Conservation (phyloP, 1,284 basidiomycete species). For the Rhodotorula sp. region DNA sequence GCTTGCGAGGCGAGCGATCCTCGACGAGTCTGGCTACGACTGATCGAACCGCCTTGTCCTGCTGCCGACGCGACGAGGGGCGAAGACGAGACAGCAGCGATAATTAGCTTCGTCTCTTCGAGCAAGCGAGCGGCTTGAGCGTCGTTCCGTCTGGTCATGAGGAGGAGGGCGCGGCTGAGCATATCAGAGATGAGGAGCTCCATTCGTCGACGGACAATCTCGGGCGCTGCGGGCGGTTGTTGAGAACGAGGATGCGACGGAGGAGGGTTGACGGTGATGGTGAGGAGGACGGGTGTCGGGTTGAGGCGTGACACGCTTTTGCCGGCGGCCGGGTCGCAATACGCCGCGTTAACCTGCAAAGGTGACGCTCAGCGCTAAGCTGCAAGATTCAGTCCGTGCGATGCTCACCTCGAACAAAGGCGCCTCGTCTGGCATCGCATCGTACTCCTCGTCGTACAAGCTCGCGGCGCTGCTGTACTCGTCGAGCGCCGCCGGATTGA, state of each 20-base stretch:
- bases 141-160: constrained; percentile 82
- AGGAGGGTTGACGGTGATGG: constrained; percentile 66
- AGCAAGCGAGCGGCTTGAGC: constrained; percentile 81
- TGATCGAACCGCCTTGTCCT: background rate
- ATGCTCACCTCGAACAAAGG: constrained; percentile 52
- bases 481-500: constrained; percentile 59
- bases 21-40: background rate
- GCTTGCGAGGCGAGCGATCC: constrained; percentile 10
- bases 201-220: constrained; percentile 86
- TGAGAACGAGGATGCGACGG: constrained; percentile 41
- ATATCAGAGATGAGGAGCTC: constrained; percentile 89
- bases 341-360: constrained; percentile 72
- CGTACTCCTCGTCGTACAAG: constrained; percentile 40
- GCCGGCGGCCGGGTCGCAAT: constrained; percentile 77
- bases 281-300: constrained; percentile 81
- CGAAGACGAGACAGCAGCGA: constrained; percentile 51
- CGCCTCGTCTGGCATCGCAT: constrained; percentile 81
- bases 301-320: constrained; percentile 74
- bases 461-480: constrained; percentile 44
- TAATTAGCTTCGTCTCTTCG: constrained; percentile 79
- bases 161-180: constrained; percentile 84
- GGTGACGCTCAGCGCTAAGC: constrained; percentile 49
- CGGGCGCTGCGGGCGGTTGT: constrained; percentile 62
- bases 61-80: constrained; percentile 9
- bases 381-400: background rate